These are phyloP conservation scores for Blastobotrys proliferans DNA, from an alignment of 1,139 yeast species.

Conservation along the genomic window DNA sequence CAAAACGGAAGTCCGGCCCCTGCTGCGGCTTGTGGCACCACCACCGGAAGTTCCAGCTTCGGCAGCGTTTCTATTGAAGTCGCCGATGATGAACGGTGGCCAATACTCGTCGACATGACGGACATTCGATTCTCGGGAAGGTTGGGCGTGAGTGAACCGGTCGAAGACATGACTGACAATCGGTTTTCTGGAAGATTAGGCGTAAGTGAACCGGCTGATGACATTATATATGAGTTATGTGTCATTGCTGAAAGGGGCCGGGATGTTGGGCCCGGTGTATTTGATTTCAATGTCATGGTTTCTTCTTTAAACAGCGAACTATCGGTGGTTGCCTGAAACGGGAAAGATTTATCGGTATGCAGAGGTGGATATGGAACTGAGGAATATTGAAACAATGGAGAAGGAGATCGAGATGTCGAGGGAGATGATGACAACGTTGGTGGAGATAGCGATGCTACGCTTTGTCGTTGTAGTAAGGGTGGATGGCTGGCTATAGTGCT, in stretches of 20 bases:
- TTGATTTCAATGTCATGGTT: neutral
- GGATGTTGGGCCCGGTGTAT: neutral
- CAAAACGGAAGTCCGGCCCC: conserved; percentile 11
- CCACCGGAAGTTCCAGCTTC: conserved; percentile 9
- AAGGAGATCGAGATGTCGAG: neutral
- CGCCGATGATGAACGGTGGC: too few relatives aligned
- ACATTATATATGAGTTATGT: too few relatives aligned
- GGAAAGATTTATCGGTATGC: neutral
- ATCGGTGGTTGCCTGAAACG: neutral
- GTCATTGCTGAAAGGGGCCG: too few relatives aligned
- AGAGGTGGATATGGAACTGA: conserved; percentile 2
- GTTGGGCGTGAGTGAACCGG: neutral
- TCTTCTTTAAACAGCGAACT: neutral
- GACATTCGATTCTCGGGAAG: too few relatives aligned
- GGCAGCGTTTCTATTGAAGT: conserved; percentile 5
- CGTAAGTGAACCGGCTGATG: too few relatives aligned
- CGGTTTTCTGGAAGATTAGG: too few relatives aligned
- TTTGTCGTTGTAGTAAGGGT: conserved; percentile 2
- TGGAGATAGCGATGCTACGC: neutral
- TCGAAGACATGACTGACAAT: too few relatives aligned
- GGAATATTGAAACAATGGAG: conserved; percentile 5
- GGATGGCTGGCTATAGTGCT: neutral
- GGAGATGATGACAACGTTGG: neutral
- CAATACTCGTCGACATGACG: too few relatives aligned
- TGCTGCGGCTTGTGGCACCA: conserved; percentile 9